phyloP scores from a whole-genome alignment of 768 basidiomycete genomes.

The Suillus cothurnatus region DNA sequence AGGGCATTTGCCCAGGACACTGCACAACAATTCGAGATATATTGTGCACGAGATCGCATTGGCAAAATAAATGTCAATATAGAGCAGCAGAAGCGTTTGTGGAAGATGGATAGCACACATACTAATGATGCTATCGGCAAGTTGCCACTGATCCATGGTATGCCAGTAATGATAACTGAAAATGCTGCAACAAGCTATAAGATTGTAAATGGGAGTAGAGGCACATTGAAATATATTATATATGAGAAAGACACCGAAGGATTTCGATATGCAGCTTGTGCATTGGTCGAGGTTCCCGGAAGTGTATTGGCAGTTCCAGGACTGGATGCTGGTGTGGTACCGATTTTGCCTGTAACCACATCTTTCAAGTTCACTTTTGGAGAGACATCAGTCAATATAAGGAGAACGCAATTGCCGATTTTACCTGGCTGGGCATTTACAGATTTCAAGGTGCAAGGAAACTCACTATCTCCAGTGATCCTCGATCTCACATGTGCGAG shows the following conservation, averaged over 20 bases:
- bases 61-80: background rate
- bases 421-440: background rate
- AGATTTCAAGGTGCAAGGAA: background rate
- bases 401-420: background rate
- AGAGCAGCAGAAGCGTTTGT: background rate
- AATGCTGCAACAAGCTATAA: background rate
- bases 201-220: background rate
- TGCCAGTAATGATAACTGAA: background rate
- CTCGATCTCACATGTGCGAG: background rate
- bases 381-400: background rate
- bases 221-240: background rate
- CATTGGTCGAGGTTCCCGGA: rapidly evolving
- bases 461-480: rapidly evolving
- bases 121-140: background rate
- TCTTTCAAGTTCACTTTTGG: background rate
- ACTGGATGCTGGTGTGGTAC: background rate
- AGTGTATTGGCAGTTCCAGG: background rate
- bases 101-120: background rate
- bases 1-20: rapidly evolving
- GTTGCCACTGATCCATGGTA: background rate
- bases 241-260: background rate
- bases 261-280: background rate
- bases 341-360: background rate
- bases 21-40: background rate
- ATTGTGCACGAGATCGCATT: background rate